phyloP scores from a whole-genome alignment of 1,139 yeast genomes.

The Protomyces inouyei region DNA sequence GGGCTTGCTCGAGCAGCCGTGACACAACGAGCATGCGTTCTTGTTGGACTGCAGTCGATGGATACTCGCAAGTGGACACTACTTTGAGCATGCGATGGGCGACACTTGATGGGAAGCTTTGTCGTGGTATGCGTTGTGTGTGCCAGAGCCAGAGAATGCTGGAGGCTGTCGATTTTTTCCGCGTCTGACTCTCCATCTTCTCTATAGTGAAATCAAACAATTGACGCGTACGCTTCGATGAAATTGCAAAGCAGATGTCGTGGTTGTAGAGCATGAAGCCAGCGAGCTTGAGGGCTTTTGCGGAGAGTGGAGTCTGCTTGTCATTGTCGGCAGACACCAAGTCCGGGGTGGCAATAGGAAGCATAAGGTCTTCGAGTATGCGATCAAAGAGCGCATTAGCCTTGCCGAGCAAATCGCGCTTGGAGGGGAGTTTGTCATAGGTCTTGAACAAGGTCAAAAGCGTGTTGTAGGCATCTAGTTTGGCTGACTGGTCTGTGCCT shows the following conservation, averaged over 20 bases:
- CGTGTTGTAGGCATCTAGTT: slow-evolving; percentile 23
- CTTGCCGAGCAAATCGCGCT: slow-evolving; percentile 9
- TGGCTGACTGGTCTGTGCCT: slow-evolving; percentile 10
- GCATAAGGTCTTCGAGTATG: slow-evolving; percentile 30
- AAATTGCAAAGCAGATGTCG: slow-evolving; percentile 27
- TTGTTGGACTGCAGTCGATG: slow-evolving; percentile 25
- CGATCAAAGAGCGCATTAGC: slow-evolving; percentile 25
- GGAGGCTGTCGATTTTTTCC: slow-evolving; percentile 29
- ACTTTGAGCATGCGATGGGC: slow-evolving; percentile 24
- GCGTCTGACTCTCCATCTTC: slow-evolving; percentile 27
- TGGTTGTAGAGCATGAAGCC: slow-evolving; percentile 28
- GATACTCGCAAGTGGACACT: slow-evolving; percentile 6
- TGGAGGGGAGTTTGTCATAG: slow-evolving; percentile 18
- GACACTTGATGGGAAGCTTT: slow-evolving; percentile 9
- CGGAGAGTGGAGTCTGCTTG: slow-evolving; percentile 18
- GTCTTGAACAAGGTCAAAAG: slow-evolving; percentile 16
- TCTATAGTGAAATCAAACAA: slow-evolving; percentile 28
- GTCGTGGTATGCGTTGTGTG: slow-evolving; percentile 18
- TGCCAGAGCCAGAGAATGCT: slow-evolving; percentile 27
- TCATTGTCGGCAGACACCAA: not conserved
- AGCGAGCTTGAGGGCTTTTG: slow-evolving; percentile 30
- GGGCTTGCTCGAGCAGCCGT: slow-evolving; percentile 25
- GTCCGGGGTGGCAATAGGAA: slow-evolving; percentile 23
- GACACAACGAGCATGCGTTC: slow-evolving; percentile 24
- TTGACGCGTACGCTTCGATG: slow-evolving; percentile 26